A percentile compares a stretch with the other conserved stretches of the same genome.
These are phyloP conservation scores for Pythium diclinum DNA, from an alignment of 352 stramenopile species.

Conservation along the genomic window DNA sequence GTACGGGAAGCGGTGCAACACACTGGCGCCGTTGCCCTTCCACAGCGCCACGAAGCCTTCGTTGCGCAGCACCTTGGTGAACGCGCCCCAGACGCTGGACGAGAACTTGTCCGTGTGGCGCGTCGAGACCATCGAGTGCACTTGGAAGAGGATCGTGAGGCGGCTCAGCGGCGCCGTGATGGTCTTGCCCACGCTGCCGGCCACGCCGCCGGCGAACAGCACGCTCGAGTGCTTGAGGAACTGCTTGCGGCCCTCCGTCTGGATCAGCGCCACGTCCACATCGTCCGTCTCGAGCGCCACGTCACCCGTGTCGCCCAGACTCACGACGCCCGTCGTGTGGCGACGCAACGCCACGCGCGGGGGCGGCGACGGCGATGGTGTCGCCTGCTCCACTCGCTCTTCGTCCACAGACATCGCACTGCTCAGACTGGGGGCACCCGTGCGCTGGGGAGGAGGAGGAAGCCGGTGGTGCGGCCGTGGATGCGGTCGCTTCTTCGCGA, in stretches of 20 bases:
- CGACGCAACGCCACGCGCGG: slow-evolving; percentile 55
- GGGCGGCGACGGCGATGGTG: not conserved
- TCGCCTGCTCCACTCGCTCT: not conserved
- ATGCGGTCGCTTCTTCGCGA: not conserved
- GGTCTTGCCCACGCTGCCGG: slow-evolving; percentile 95
- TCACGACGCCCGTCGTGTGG: slow-evolving; percentile 80
- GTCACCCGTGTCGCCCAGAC: slow-evolving; percentile 72
- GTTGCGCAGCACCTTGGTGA: slow-evolving; percentile 92
- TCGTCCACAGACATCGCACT: not conserved
- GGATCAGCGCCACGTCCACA: slow-evolving; percentile 72
- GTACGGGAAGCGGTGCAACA: slow-evolving; percentile 96
- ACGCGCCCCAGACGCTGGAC: slow-evolving; percentile 60
- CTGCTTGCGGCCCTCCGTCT: slow-evolving; percentile 66
- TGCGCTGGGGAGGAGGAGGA: not conserved
- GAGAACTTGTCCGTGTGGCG: slow-evolving; percentile 83
- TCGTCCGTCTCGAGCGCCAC: slow-evolving; percentile 79
- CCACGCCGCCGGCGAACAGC: slow-evolving; percentile 88
- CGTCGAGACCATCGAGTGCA: slow-evolving; percentile 94
- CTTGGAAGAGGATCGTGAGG: slow-evolving; percentile 96
- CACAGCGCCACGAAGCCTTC: slow-evolving; percentile 91
- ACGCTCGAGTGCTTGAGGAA: slow-evolving; percentile 74
- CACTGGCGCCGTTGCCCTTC: slow-evolving; percentile 95
- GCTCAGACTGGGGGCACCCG: not conserved
- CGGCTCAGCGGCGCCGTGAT: slow-evolving; percentile 93
- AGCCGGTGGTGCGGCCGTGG: slow-evolving; percentile 1